Evolutionary conservation across 176 grass and related monocot species (phyloP), one percentile per base, ranked within the genome.

Genomic region (Poa annua): DNA sequence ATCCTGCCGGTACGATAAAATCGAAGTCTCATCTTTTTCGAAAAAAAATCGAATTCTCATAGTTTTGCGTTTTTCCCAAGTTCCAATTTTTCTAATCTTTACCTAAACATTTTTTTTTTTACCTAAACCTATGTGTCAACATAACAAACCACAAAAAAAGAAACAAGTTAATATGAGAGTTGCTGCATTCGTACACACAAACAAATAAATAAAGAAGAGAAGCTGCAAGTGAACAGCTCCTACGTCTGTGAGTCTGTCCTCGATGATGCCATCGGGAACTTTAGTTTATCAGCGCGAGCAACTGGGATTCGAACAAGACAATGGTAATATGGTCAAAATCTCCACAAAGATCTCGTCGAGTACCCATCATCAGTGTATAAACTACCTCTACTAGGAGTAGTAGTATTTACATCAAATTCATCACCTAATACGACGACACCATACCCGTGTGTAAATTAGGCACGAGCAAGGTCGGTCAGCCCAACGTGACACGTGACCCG

Each of bases 391-490:
- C 38, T 29, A 16, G 48, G 17, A 35, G 21, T 16, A 15, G 12
- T 16, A 15, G 8, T 65, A 79, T 88, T 17, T 16, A 73, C 66
- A 79, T 73, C 49, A 13, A 63, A 26, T 15, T 73, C 42, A 50
- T 32, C 45, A 73, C 3, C 44, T 8, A 24, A 53, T 24, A 60
- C 51, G 14, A 24, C 25, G 17, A n/a, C n/a, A n/a, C 1, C 13
- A 2, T 2, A 44, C 15, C 10, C 56, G 26, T 53, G 54, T 54
- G 70, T 25, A 44, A 19, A 10, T 16, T 11, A 24, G 21, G 24
- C 29, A 32, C 15, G 36, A 12, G 25, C 67, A 32, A 1, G 7
- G 83, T 81, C 78, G 6, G 83, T 82, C 78, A 85, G 78, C 76
- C 71, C 63, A 77, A 1, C 12, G 7, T 19, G 3, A 21, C 4